A percentile compares a stretch with the other conserved stretches of the same genome.
phyloP scores from a whole-genome alignment of 805 yeast species.

The Ogataea parapolymorpha region DNA sequence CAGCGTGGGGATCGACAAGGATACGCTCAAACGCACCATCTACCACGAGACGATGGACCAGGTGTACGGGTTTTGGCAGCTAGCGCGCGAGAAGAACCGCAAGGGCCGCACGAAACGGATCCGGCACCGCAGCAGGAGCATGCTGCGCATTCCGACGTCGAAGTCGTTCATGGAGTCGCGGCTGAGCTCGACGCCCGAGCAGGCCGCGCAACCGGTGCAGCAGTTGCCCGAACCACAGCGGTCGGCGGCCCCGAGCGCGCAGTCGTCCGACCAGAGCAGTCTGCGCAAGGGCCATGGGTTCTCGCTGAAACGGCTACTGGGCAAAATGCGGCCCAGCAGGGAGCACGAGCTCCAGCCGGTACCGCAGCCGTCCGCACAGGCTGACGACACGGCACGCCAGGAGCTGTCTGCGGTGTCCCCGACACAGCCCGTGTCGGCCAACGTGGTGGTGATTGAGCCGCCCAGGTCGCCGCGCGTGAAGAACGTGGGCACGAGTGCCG shows the following conservation, averaged over 20 bases:
- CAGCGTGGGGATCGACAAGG: slow-evolving; percentile 61
- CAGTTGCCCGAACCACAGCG: background rate
- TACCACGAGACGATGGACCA: slow-evolving; percentile 61
- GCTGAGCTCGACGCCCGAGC: slow-evolving; percentile 8
- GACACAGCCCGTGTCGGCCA: slow-evolving; percentile 9
- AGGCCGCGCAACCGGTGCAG: background rate
- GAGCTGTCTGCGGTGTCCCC: background rate
- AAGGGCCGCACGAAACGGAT: slow-evolving; percentile 31
- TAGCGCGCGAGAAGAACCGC: slow-evolving; percentile 50
- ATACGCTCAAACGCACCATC: slow-evolving; percentile 56
- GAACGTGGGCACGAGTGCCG: background rate
- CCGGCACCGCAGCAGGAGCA: slow-evolving; percentile 28
- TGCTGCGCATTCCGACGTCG: slow-evolving; percentile 29
- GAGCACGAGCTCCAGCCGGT: background rate
- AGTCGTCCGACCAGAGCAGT: slow-evolving; percentile 1
- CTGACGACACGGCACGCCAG: background rate
- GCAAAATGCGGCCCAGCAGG: slow-evolving; percentile 7
- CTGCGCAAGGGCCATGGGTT: slow-evolving; percentile 5
- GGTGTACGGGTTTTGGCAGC: slow-evolving; percentile 70
- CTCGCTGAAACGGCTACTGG: slow-evolving; percentile 13
- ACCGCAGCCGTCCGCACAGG: background rate
- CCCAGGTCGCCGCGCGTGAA: slow-evolving; percentile 8
- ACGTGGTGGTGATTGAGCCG: slow-evolving; percentile 21
- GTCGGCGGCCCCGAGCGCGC: background rate
- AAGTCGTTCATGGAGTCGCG: slow-evolving; percentile 21